phyloP scores from a whole-genome alignment of 331 rosid species.

The Phaseolus coccineus region DNA sequence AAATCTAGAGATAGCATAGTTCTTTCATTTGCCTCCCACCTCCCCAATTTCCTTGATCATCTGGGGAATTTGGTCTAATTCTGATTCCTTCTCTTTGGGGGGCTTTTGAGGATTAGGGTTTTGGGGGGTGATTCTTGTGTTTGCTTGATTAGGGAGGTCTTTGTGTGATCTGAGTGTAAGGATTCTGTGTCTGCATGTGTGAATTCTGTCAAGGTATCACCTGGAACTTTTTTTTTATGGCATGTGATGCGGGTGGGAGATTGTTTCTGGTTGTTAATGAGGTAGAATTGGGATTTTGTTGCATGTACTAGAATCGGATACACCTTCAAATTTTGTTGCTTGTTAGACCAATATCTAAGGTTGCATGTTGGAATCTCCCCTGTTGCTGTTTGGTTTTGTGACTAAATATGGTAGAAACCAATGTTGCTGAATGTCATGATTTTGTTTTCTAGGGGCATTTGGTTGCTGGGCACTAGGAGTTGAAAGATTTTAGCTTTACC shows the following conservation, averaged over 20 bases:
- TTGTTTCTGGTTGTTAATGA: conserved; percentile 34
- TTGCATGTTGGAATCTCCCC: conserved; percentile 34
- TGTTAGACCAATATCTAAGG: neutral
- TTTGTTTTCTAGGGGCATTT: conserved; percentile 21
- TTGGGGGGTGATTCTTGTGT: neutral
- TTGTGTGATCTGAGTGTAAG: conserved; percentile 2
- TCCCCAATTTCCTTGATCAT: neutral
- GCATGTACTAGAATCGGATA: neutral
- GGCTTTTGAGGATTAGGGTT: conserved; percentile 14
- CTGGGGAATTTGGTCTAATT: neutral
- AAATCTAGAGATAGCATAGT: conserved; percentile 54
- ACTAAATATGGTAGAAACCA: neutral
- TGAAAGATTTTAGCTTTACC: neutral
- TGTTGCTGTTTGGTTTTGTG: conserved; percentile 14
- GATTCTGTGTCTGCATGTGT: conserved; percentile 40
- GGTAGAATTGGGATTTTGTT: conserved; percentile 22
- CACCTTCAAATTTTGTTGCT: conserved; percentile 6
- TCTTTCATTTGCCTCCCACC: conserved; percentile 1
- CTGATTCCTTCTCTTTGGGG: neutral
- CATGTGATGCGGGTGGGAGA: conserved; percentile 43
- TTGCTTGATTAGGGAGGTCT: neutral
- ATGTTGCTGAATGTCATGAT: conserved; percentile 17
- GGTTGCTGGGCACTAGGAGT: conserved; percentile 8
- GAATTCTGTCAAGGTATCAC: conserved; percentile 36
- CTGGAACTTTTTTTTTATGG: neutral